Evolutionary conservation across 2,329 filamentous ascomycete species (phyloP), one percentile per base, ranked within the genome.

Genomic region (Ophiognomonia clavigignenti-juglandacearum): DNA sequence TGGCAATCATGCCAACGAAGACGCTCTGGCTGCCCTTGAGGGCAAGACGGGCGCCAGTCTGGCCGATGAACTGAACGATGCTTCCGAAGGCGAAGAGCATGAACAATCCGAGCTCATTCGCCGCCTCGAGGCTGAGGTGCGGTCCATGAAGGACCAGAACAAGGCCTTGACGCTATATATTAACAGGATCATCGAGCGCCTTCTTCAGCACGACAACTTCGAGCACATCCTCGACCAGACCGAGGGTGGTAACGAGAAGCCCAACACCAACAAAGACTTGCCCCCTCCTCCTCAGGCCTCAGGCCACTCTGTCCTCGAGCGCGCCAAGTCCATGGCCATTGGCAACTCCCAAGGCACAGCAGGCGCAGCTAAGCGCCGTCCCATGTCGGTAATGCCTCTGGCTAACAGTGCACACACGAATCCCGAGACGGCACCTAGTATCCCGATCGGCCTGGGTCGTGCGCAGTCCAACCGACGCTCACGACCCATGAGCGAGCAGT

Each of bases 131-230:
- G 68, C 75, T 10, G 92, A 97, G 59, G 67, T 93, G 56, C 89
- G 86, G 66, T 76, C 80, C 8, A 73, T 88, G 57, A 92, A 88
- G 69, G 92, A 96, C 64, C 85, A 96, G 72, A 97, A 98, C 74
- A 97, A 97, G 73, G 93, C 93, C 24, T 75, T 98, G 57, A 95
- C 90, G 20, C 75, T 97, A 55, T 98, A 98, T 72, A 96, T 98
- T 73, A 96, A 97, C 78, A 95, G 93, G 71, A 97, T 98, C 65
- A 96, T 98, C 64, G 93, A 93, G 65, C 86, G 93, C 47, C 80
- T 98, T 37, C 78, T 98, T 53, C 87, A 95, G 62, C 88, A 96
- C 67, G 87, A 95, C 60, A 91, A 95, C 56, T 97, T 96, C 57
- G 92, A 98, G 69, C 83, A 88, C 53, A 95, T 97, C 51, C 75